A percentile compares a stretch with the other conserved stretches of the same genome.
Conservation (phyloP, 352 stramenopile species). For the Achlya hypogyna region DNA sequence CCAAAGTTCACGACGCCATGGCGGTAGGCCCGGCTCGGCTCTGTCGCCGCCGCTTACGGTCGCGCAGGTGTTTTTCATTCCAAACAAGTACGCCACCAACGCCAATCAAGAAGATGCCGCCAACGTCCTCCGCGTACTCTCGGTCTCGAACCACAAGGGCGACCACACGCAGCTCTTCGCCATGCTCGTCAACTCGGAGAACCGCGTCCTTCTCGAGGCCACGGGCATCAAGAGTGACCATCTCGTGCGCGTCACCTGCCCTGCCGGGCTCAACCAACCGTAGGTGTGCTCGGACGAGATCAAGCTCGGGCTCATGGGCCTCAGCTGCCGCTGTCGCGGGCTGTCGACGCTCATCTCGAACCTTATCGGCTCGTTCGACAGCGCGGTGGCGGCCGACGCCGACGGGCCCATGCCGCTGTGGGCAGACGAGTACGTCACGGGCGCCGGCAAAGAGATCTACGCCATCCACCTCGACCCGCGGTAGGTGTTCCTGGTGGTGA, state of each 20-base stretch:
- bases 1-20: conserved; percentile 51
- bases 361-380: conserved; percentile 39
- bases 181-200: conserved; percentile 79
- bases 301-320: conserved; percentile 72
- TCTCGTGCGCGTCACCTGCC: conserved; percentile 22
- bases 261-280: neutral
- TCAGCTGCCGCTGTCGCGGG: conserved; percentile 71
- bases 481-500: neutral
- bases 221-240: conserved; percentile 59
- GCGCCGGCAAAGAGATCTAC: conserved; percentile 77
- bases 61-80: conserved; percentile 56
- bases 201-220: conserved; percentile 64
- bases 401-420: conserved; percentile 31
- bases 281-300: conserved; percentile 65
- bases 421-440: conserved; percentile 68
- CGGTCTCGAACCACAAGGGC: conserved; percentile 50
- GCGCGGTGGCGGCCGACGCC: neutral
- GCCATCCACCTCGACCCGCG: conserved; percentile 41
- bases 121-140: conserved; percentile 71
- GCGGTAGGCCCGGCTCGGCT: conserved; percentile 24
- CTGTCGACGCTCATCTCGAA: conserved; percentile 80
- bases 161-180: conserved; percentile 66
- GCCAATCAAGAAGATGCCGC: conserved; percentile 72
- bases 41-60: neutral
- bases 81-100: conserved; percentile 73